These are phyloP conservation scores for Rhizoctonia solani DNA, from an alignment of 1,284 basidiomycete genomes.

Conservation along the genomic window DNA sequence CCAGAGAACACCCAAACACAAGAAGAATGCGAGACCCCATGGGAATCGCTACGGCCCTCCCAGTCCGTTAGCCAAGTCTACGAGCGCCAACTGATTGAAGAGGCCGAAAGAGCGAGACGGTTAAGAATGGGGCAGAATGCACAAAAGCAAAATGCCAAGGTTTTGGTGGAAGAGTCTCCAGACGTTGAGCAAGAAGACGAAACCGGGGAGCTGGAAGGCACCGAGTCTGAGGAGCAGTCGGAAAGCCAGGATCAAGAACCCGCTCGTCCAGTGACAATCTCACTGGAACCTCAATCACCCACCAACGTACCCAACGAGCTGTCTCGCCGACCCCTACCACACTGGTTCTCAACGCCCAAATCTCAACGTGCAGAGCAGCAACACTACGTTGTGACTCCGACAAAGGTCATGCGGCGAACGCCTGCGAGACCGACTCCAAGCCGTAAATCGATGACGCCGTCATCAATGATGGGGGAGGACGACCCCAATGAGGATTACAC, in stretches of 20 bases:
- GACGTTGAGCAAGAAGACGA: not conserved
- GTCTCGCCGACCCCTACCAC: not conserved
- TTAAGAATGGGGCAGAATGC: slow-evolving; percentile 2
- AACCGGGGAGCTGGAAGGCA: not conserved
- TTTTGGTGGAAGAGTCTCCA: not conserved
- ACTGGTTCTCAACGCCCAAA: not conserved
- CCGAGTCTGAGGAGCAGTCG: not conserved
- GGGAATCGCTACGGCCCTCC: slow-evolving; percentile 17
- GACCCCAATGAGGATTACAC: slow-evolving; percentile 2
- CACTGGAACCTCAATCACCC: not conserved
- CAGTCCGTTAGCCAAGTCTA: slow-evolving; percentile 25
- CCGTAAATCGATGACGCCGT: slow-evolving; percentile 3
- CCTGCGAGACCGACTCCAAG: not conserved
- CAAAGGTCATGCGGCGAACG: slow-evolving; percentile 5
- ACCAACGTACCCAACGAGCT: not conserved
- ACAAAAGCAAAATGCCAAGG: not conserved
- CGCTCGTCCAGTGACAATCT: not conserved
- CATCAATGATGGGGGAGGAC: not conserved
- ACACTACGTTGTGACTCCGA: slow-evolving; percentile 18
- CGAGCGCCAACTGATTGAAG: slow-evolving; percentile 6
- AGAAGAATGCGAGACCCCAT: slow-evolving; percentile 17
- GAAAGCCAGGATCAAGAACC: not conserved
- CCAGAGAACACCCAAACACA: slow-evolving; percentile 12
- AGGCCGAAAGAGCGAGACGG: slow-evolving; percentile 10
- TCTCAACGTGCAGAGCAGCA: not conserved